Conservation (phyloP, 805 yeast genomes). For the Candida palmyrensis region DNA sequence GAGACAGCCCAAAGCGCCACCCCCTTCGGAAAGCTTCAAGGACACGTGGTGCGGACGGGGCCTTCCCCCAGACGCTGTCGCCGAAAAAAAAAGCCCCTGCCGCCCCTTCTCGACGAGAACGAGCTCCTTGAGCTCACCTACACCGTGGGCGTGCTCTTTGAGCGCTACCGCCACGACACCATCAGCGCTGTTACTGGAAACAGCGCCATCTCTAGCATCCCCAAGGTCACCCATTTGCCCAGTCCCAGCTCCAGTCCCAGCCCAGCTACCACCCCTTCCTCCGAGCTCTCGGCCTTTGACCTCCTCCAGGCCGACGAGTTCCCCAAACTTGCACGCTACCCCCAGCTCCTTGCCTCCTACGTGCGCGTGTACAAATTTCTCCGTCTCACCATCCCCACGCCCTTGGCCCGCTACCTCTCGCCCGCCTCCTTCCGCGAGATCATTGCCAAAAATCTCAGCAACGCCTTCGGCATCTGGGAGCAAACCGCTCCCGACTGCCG, state of each 20-base stretch:
- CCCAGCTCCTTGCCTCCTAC: conserved; percentile 44
- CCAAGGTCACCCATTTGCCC: no score
- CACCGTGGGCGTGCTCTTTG: conserved; percentile 34
- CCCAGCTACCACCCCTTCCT: conserved; percentile 1
- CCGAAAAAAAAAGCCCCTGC: conserved; percentile 24
- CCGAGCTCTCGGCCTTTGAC: conserved; percentile 20
- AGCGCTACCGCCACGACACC: conserved; percentile 14
- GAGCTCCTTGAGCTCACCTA: conserved; percentile 51
- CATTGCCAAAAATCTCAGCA: conserved; percentile 57
- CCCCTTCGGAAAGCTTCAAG: no score
- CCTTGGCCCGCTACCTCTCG: conserved; percentile 30
- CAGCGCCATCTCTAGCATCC: no score
- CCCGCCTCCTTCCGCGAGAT: conserved; percentile 38
- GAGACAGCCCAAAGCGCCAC: no score
- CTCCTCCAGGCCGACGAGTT: conserved; percentile 49
- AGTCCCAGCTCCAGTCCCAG: no score
- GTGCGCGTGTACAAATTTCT: conserved; percentile 45
- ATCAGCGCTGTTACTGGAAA: background rate
- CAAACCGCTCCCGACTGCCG: conserved; percentile 19
- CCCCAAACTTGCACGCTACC: conserved; percentile 40
- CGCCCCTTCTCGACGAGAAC: conserved; percentile 46
- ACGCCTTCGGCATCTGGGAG: conserved; percentile 70
- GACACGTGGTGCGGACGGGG: no score
- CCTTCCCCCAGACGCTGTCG: no score
- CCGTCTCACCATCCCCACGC: conserved; percentile 30